Conservation (phyloP, 208 protist species). For the Leishmania tropica region DNA sequence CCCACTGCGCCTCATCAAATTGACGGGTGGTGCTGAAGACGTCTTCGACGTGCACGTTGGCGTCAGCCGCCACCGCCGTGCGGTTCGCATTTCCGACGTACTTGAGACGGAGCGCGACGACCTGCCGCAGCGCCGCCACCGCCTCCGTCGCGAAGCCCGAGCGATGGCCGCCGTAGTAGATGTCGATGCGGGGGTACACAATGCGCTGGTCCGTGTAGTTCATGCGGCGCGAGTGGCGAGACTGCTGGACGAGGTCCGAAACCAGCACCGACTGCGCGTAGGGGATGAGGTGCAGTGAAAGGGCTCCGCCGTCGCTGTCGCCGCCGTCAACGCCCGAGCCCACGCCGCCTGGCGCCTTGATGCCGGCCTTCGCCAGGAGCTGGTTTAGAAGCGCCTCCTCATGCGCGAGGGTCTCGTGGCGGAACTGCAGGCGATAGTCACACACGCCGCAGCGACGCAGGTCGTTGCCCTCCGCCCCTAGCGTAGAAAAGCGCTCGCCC, state of each 20-base stretch:
- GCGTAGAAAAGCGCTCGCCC: slow-evolving; percentile 53
- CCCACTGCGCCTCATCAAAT: slow-evolving; percentile 85
- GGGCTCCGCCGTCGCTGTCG: slow-evolving; percentile 11
- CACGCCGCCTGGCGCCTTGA: slow-evolving; percentile 35
- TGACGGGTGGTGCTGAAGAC: slow-evolving; percentile 76
- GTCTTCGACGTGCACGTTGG: slow-evolving; percentile 75
- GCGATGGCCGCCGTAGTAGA: slow-evolving; percentile 45
- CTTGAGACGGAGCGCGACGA: slow-evolving; percentile 73
- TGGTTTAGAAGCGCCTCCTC: slow-evolving; percentile 84
- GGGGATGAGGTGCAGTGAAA: slow-evolving; percentile 41
- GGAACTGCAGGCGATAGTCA: slow-evolving; percentile 87
- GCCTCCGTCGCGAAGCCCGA: slow-evolving; percentile 39
- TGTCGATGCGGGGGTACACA: slow-evolving; percentile 81
- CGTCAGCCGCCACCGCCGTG: slow-evolving; percentile 24
- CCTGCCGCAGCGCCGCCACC: slow-evolving; percentile 65
- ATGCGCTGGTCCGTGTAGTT: slow-evolving; percentile 84
- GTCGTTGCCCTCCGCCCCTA: slow-evolving; percentile 59
- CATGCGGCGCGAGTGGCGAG: slow-evolving; percentile 39
- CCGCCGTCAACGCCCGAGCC: slow-evolving; percentile 4
- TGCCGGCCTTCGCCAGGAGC: slow-evolving; percentile 59
- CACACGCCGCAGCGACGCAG: slow-evolving; percentile 69
- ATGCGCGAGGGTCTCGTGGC: slow-evolving; percentile 71
- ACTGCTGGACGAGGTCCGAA: slow-evolving; percentile 54
- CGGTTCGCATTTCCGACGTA: slow-evolving; percentile 70
- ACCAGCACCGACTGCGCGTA: slow-evolving; percentile 52